Evolutionary conservation across 495 filamentous ascomycete species (phyloP), one percentile per base, ranked within the genome.

Genomic region (Xylaria flabelliformis): DNA sequence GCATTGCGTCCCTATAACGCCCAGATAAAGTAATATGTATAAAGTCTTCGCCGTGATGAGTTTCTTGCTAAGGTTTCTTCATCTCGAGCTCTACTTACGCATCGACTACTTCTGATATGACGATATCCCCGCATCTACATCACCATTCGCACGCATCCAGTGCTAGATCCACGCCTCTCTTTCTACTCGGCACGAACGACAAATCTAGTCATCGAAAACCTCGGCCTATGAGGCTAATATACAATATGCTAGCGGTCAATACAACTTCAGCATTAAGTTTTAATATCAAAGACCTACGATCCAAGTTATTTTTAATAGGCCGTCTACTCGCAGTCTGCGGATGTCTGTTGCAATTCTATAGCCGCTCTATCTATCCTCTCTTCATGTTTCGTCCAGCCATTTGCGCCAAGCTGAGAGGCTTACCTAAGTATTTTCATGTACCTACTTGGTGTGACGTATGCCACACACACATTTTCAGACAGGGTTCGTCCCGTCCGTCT

Each of bases 401-500:
- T 61, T 21, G 56, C 56, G 51, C 51, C 51, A 55, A 53, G 51
- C 2, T 21, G 15, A 21, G 24, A 55, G 51, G 51, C 51, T 13
- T 56, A 24, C 26, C 17, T 50, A 50, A 8, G 24, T 55, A 55
- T 55, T 55, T 55, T 29, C 32, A 61, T 12, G 8, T 36, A 59
- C n/a, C n/a, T n/a, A n/a, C 55, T 24, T 24, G 34, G 19, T 10
- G 58, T 61, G 34, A 61, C 58, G 58, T 61, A 61, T 61, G 58
- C 58, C 39, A 39, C 58, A 29, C 58, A 29, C 39, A 13, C 17
- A 61, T 61, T 29, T 29, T 12, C 48, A 7, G 13, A 56, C 58
- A 61, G 39, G 58, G 58, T 61, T 61, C 32, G 58, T 61, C 58
- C 58, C 58, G 58, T 39, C 58, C 32, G 29, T 21, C 34, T 59